phyloP scores from a whole-genome alignment of 257 asterid species.

The Phtheirospermum japonicum region DNA sequence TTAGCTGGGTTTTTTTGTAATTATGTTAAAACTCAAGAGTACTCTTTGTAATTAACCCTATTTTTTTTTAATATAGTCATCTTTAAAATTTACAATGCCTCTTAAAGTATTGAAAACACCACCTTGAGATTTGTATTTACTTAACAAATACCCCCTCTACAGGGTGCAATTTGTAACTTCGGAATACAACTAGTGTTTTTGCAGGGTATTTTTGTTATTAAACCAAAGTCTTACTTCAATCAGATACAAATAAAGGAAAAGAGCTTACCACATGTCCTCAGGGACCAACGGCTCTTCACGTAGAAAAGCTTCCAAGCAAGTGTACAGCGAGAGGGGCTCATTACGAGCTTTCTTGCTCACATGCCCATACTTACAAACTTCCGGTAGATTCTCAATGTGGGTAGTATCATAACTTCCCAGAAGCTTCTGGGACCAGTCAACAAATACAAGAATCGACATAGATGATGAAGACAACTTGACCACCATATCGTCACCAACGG shows the following conservation, averaged over 20 bases:
- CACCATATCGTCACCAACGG: constrained; percentile 84
- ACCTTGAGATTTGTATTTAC: background rate
- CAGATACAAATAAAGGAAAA: constrained; percentile 23
- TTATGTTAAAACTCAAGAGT: too few species aligned
- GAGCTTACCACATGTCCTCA: constrained; percentile 95
- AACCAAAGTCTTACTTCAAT: background rate
- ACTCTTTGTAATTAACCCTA: too few species aligned
- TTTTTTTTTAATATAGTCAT: too few species aligned
- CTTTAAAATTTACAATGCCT: background rate
- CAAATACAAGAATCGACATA: constrained; percentile 84
- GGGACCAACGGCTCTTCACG: constrained; percentile 99
- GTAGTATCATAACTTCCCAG: constrained; percentile 78
- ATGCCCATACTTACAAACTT: constrained; percentile 77
- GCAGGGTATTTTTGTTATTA: background rate
- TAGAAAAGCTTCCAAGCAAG: constrained; percentile 96
- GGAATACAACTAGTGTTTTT: background rate
- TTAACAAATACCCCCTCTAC: background rate
- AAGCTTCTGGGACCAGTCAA: constrained; percentile 98
- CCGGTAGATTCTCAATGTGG: constrained; percentile 79
- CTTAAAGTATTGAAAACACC: background rate
- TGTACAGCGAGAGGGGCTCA: constrained; percentile 93
- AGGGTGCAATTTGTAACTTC: background rate
- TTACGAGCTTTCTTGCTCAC: constrained; percentile 86
- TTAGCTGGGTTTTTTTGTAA: too few species aligned
- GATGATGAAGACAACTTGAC: constrained; percentile 87